Base-by-base conservation (phyloP, 169 alveolate species). In the Babesia divergens region DNA sequence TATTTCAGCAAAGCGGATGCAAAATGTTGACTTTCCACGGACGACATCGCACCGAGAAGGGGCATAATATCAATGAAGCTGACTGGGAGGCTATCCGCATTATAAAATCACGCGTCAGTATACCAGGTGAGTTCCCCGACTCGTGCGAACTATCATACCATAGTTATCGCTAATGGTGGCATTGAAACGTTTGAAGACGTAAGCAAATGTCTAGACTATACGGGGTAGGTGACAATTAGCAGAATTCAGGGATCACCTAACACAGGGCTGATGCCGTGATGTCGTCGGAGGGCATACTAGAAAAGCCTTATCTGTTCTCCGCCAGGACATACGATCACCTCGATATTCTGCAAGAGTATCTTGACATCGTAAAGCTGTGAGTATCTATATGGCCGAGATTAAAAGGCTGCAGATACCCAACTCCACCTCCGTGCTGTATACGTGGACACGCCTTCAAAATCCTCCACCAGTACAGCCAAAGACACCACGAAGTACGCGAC, bases 81-180 rank as follows among this genome's bases (percentile, higher is more conserved):
- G 90, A 86, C 53, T 86, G 89, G 86, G 92, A 86, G 51, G 91
- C 94, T 46, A 91, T 95, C 20, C 92, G 82, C 70, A 91, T 90
- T 46, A 85, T 95, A 9, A 94, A 94, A 75, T 85, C 91, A 55
- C 70, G 92, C 44, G 81, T 92, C 55, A 72, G 77, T 29, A 93
- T 95, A 46, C 98, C 98, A 18, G 85, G 85, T 76, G 54, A 8
- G 44, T 9, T 16, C 22, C 1, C 9, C 24, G 18, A 14, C 40
- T 13, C 22, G 6, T 37, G 11, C 32, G 6, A 26, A 20, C 5
- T 8, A 26, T 5, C 14, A 37, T 13, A 3, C 9, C 18, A 3
- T 52, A 76, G 93, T 95, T 49, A 91, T 95, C 54, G 97, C 98
- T 35, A 95, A 95, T 86, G 98, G 98, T n/a, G 97, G 97, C 18